A percentile compares a stretch with the other conserved stretches of the same genome.
Evolutionary conservation across 2,329 filamentous ascomycete species (phyloP).

Genomic region (Rhynchosporium agropyri): DNA sequence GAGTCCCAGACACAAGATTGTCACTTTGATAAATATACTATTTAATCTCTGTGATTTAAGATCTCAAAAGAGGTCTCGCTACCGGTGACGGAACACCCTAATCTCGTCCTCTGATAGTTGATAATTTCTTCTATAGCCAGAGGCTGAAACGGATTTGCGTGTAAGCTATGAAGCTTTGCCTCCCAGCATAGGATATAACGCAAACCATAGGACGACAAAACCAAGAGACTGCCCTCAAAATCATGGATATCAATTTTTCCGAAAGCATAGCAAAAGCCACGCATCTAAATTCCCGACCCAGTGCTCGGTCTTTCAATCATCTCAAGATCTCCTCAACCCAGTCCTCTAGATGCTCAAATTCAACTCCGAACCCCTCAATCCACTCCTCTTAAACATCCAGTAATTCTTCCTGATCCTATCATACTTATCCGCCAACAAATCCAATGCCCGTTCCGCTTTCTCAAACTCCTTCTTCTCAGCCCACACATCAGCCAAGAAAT

Average conservation of each 20-base stretch:
- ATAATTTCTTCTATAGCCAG: no score
- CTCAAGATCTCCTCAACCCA: background rate
- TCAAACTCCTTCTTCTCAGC: slow-evolving; percentile 57
- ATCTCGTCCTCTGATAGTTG: no score
- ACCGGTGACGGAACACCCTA: no score
- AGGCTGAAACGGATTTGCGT: background rate
- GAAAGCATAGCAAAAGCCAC: slow-evolving; percentile 1
- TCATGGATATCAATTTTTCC: slow-evolving; percentile 13
- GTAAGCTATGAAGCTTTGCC: background rate
- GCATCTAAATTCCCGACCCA: background rate
- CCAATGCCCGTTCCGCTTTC: slow-evolving; percentile 70
- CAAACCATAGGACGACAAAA: background rate
- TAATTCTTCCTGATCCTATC: slow-evolving; percentile 91
- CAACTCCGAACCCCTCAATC: slow-evolving; percentile 24
- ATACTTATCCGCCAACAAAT: slow-evolving; percentile 78
- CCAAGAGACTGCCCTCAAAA: background rate
- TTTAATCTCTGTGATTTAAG: no score
- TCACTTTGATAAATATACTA: no score
- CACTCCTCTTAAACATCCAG: slow-evolving; percentile 73
- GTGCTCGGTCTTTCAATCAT: background rate
- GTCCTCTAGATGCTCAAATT: background rate
- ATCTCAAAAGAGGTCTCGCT: no score
- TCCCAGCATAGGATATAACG: background rate
- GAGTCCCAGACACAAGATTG: no score
- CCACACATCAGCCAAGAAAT: slow-evolving; percentile 70